Conservation (phyloP, 306 rosid genomes). For the Prunus salicina region DNA sequence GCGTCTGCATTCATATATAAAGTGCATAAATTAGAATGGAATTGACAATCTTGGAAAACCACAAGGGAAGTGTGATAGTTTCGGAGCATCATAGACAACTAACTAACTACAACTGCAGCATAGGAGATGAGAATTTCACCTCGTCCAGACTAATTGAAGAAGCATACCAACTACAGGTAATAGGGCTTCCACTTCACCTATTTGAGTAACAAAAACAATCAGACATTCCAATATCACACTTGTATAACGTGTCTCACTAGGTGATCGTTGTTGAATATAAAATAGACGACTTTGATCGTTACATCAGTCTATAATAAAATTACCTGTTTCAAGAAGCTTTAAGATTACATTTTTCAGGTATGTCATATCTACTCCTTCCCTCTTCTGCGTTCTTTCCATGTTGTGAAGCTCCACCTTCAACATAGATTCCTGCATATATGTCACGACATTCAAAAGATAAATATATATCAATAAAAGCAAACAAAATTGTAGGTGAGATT, state of each 20-base stretch:
- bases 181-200: conserved; percentile 95
- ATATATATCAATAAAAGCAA: no score
- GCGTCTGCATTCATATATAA: conserved; percentile 52
- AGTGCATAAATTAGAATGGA: conserved; percentile 12
- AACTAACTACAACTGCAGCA: conserved; percentile 2
- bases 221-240: no score
- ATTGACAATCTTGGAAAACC: neutral
- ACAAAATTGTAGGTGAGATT: no score
- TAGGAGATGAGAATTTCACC: conserved; percentile 43
- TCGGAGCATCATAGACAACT: neutral
- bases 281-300: neutral
- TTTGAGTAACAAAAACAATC: conserved; percentile 13
- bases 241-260: no score
- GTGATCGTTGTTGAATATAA: no score
- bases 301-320: neutral
- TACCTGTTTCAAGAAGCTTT: conserved; percentile 99
- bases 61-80: neutral
- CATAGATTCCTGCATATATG: conserved; percentile 65
- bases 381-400: conserved; percentile 78
- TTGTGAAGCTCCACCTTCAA: conserved; percentile 74
- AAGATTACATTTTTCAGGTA: conserved; percentile 87
- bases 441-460: no score
- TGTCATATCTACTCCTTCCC: conserved; percentile 98
- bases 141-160: conserved; percentile 97
- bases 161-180: conserved; percentile 96